These are phyloP conservation scores for Canna indica DNA, from an alignment of 176 grass and related monocot genomes.

Conservation along the genomic window DNA sequence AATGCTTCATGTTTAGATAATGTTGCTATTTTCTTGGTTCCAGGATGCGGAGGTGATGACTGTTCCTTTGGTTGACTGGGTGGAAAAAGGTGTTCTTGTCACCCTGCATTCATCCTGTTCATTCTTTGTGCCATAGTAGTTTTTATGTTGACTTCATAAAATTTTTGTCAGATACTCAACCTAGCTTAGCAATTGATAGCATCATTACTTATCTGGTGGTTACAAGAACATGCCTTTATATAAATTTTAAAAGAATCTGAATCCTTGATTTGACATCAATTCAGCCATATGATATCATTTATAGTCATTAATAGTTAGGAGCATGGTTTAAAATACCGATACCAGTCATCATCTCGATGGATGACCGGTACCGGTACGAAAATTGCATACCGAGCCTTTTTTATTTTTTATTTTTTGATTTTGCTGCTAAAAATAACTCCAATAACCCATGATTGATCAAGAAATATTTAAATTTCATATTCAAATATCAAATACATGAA, in stretches of 20 bases:
- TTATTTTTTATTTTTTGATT: too few species aligned
- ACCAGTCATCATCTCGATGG: too few species aligned
- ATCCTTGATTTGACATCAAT: neutral
- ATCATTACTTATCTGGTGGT: neutral
- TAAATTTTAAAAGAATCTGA: neutral
- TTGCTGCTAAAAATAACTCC: too few species aligned
- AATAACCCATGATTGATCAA: too few species aligned
- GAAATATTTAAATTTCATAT: too few species aligned
- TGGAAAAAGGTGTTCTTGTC: slow-evolving; percentile 51
- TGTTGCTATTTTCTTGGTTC: slow-evolving; percentile 22
- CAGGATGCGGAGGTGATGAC: slow-evolving; percentile 50
- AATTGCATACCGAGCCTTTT: too few species aligned
- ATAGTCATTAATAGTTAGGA: neutral
- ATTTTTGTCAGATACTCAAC: neutral
- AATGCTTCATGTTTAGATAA: neutral
- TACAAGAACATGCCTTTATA: neutral
- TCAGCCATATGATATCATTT: neutral
- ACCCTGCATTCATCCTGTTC: neutral
- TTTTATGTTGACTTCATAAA: neutral
- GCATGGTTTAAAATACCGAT: too few species aligned
- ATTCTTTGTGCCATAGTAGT: neutral
- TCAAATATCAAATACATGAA: too few species aligned
- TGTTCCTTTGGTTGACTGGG: slow-evolving; percentile 37
- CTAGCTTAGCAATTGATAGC: neutral
- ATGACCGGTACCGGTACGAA: too few species aligned